Base-by-base conservation (phyloP, 179 eudicot genomes). In the Vitellaria paradoxa region DNA sequence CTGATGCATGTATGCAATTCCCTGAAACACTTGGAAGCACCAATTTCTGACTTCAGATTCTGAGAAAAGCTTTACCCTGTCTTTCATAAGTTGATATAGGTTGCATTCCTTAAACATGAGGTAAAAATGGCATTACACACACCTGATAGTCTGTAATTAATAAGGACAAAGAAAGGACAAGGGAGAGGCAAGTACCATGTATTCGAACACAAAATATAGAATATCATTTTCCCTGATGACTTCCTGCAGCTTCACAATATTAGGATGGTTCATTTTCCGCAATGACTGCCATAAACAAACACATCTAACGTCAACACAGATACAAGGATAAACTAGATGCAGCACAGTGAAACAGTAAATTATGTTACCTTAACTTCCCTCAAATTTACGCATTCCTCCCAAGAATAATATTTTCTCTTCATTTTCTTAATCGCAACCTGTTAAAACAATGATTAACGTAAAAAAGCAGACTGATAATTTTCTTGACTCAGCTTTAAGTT, bases 401-500 rank as follows among this genome's bases (percentile, higher is more conserved):
- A 94, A 17, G 99, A 92, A 80, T 89, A 92, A 81, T 93, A 96
- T 73, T 96, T 96, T 77, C 84, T 92, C 95, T 96, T 96, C 99
- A 96, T 93, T 83, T 94, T 94, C 82, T 96, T 96, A 50, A 96
- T 87, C 9, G 99, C 99, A 74, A 96, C 99, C 99, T 96, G 79
- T 65, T 65, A 74, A 74, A 47, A 65, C 10, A 52, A 45, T 0
- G n/a, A 67, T 66, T 14, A 60, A 66, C n/a, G 10, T 52, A 50
- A 15, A 9, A 49, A 18, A 30, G 57, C 46, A 52, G 20, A 37
- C 5, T 23, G 17, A 14, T 15, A 21, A 42, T 2, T 26, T 53
- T 26, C 18, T 40, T 56, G 40, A 42, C 47, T n/a, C n/a, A 74
- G 10, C 17, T 40, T 55, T 18, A 23, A 42, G 66, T 30, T 17